Evolutionary conservation across 1,284 basidiomycete species (phyloP).

Genomic region (Xerocomus nothofagi): DNA sequence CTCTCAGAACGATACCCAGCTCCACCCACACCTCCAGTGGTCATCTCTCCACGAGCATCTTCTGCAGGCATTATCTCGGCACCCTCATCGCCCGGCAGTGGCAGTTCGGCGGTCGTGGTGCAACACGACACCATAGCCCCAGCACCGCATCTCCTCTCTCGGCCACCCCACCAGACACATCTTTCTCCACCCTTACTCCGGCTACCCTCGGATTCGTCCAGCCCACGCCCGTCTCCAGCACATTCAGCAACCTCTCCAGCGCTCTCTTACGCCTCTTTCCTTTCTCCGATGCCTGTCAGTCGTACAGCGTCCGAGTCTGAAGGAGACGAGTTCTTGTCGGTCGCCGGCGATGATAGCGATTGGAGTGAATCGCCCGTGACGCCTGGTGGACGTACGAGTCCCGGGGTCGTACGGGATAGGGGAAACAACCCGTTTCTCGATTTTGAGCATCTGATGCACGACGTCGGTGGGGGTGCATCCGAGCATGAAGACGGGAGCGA

Average conservation of each 20-base stretch:
- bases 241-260: conserved; percentile 16
- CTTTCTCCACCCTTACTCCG: conserved; percentile 17
- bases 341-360: conserved; percentile 22
- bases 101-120: conserved; percentile 17
- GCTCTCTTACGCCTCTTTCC: conserved; percentile 24
- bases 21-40: conserved; percentile 30
- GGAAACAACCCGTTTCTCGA: conserved; percentile 28
- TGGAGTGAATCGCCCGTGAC: conserved; percentile 15
- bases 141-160: background rate
- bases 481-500: conserved; percentile 19
- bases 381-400: background rate
- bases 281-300: conserved; percentile 27
- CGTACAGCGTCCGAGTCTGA: conserved; percentile 24
- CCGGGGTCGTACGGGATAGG: conserved; percentile 13
- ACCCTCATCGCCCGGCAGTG: conserved; percentile 28
- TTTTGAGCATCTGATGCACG: conserved; percentile 20
- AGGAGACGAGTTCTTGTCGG: conserved; percentile 30
- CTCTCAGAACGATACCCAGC: conserved; percentile 36
- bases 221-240: conserved; percentile 5
- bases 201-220: conserved; percentile 7
- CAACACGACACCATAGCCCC: background rate
- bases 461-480: background rate
- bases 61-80: conserved; percentile 21
- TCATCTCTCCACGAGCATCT: conserved; percentile 29
- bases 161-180: background rate